These are phyloP conservation scores for Aspergillus glaucus DNA, from an alignment of 2,329 filamentous ascomycete species.

Conservation along the genomic window DNA sequence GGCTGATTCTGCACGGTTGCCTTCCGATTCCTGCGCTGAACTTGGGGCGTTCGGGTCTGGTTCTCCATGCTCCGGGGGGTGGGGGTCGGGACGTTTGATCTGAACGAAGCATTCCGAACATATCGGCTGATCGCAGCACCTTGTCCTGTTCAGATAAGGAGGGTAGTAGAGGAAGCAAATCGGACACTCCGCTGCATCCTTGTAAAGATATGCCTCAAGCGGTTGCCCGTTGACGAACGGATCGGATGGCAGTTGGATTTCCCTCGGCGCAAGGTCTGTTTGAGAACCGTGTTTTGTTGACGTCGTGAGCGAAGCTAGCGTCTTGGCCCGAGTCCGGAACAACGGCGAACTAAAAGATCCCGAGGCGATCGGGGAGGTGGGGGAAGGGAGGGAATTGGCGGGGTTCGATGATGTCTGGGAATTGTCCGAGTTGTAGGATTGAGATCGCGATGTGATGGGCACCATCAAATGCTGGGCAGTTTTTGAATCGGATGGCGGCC, in stretches of 20 bases:
- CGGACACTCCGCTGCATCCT: conserved; percentile 81
- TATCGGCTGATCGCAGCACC: conserved; percentile 92
- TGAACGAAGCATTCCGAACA: conserved; percentile 99
- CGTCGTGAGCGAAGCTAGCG: conserved; percentile 73
- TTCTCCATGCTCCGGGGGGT: conserved; percentile 70
- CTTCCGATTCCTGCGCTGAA: conserved; percentile 23
- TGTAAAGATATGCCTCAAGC: conserved; percentile 88
- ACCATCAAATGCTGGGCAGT: conserved; percentile 69
- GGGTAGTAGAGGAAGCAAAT: conserved; percentile 97
- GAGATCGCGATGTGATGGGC: conserved; percentile 69
- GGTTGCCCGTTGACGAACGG: conserved; percentile 91
- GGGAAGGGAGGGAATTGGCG: conserved; percentile 56
- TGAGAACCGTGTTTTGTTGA: conserved; percentile 68
- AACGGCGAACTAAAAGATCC: conserved; percentile 48
- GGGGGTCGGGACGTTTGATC: conserved; percentile 89
- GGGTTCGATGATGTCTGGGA: conserved; percentile 59
- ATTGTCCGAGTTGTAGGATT: conserved; percentile 70
- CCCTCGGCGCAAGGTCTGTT: conserved; percentile 66
- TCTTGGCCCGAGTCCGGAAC: conserved; percentile 81
- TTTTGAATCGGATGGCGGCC: conserved; percentile 45
- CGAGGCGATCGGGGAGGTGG: conserved; percentile 50
- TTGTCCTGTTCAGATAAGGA: conserved; percentile 84
- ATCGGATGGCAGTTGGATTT: conserved; percentile 72
- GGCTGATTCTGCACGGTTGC: conserved; percentile 34
- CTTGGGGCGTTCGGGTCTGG: conserved; percentile 32